Base-by-base conservation (phyloP, 2,329 filamentous ascomycete genomes). In the Ophioceras dolichostomum region DNA sequence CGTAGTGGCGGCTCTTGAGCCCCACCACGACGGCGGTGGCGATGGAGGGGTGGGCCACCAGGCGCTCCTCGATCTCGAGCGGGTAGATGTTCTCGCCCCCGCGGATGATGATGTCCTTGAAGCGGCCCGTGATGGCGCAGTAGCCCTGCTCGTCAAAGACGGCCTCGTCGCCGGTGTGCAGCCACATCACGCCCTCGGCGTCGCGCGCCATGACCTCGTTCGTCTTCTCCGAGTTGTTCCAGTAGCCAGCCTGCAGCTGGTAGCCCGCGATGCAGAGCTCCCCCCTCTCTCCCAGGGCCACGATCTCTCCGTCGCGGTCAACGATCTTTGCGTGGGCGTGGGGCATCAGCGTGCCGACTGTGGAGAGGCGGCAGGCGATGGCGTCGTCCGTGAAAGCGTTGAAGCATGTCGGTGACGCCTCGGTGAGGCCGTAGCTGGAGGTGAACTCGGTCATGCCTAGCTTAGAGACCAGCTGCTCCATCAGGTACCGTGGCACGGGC, bases 201-300 rank as follows among this genome's bases (percentile, higher is more conserved):
- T 75, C 70, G 17, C 66, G 56, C 16, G 63, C 51, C 69, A 75
- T 73, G 8, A 63, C 60, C 55, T 76, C 72, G 41, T 68, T 72
- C 1, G 82, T 88, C 65, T 85, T 88, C 49, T 76, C 73, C 30
- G 73, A 70, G 56, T 86, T 87, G 49, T 83, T 73, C 70, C 67
- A 76, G 55, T 76, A 77, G 10, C 71, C 73, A 2, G 67, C 68
- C 52, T 80, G 82, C 10, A 88, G 62, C 55, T 85, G 80, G 54
- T 87, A 89, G 0, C 83, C 84, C 0, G 78, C 72, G 31, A 87
- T 83, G 53, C 81, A 86, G 17, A 89, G 68, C 60, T 89, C 83
- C 14, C 83, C 83, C 8, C 73, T 65, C 24, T 67, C 59, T 17
- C 83, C 83, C 12, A 84, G 57, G 0, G 79, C 80, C 9, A 88